These are phyloP conservation scores for Anthostomella pinea DNA, from an alignment of 2,329 filamentous ascomycete species.

Conservation along the genomic window DNA sequence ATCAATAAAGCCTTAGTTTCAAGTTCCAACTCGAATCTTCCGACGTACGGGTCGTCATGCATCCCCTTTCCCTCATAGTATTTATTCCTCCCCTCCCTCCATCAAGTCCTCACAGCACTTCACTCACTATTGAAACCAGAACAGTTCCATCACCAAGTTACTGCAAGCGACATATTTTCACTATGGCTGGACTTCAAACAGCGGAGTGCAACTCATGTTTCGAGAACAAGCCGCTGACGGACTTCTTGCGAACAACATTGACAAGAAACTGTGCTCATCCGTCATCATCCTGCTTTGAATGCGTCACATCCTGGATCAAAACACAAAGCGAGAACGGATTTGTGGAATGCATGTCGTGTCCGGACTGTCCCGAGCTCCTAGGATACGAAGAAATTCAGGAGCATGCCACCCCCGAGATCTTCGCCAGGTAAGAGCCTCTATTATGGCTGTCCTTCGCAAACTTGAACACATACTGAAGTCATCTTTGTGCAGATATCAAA, in stretches of 20 bases:
- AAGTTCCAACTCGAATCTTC: too few relatives aligned
- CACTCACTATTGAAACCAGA: too few relatives aligned
- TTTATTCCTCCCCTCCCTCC: too few relatives aligned
- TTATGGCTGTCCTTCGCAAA: neutral
- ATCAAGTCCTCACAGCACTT: too few relatives aligned
- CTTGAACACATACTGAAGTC: too few relatives aligned
- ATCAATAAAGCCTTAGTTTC: too few relatives aligned
- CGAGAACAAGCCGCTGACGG: slow-evolving; percentile 6
- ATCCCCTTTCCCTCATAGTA: too few relatives aligned
- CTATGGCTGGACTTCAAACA: too few relatives aligned
- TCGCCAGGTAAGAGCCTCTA: slow-evolving; percentile 36
- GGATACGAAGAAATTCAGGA: slow-evolving; percentile 43
- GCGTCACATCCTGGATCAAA: slow-evolving; percentile 10
- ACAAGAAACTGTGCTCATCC: slow-evolving; percentile 10
- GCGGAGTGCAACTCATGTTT: slow-evolving; percentile 12
- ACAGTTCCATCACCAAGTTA: too few relatives aligned
- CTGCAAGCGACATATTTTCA: too few relatives aligned
- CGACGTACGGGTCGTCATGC: too few relatives aligned
- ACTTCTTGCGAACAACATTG: slow-evolving; percentile 6
- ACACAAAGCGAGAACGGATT: slow-evolving; percentile 8
- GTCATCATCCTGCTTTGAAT: slow-evolving; percentile 11
- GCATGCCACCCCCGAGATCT: slow-evolving; percentile 42
- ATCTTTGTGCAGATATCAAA: slow-evolving; percentile 9
- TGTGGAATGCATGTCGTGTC: slow-evolving; percentile 35
- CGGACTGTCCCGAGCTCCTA: slow-evolving; percentile 46